Base-by-base conservation (phyloP, 1,139 yeast species). In the Saccharomyces hybrid region DNA sequence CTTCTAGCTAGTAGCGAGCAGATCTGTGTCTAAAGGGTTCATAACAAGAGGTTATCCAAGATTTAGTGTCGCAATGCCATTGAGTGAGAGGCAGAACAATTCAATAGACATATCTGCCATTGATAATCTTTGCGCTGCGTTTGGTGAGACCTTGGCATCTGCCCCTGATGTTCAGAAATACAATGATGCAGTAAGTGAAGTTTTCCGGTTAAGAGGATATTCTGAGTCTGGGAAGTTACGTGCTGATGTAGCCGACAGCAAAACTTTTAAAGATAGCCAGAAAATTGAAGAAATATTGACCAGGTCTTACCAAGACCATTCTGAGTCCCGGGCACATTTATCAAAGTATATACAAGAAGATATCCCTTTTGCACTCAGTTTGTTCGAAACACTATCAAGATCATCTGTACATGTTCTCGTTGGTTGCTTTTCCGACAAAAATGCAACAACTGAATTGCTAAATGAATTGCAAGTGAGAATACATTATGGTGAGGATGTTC, bases 261-360 rank as follows among this genome's bases (percentile, higher is more conserved):
- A 38, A 16, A 14, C 5, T 8, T 16, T 38, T 8, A 38, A 14
- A 16, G 42, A 38, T 16, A 11, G 5, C 25, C 23, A 16, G 11
- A 51, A 59, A 34, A 51, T 60, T 6, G 70, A 64, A 51, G 57
- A 57, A 31, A 55, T 65, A 2, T n/a, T 67, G 4, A 56, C 54
- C 2, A 58, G 69, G 50, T 58, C 69, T 1, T 64, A 61, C 46
- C 66, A 65, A 38, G 69, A 65, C 41, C 68, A 67, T 54, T 53
- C 54, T 13, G 63, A 58, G 27, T 60, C 68, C 3, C 57, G 64
- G 16, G 48, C 52, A 5, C 51, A 61, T 52, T 48, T 67, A 42
- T 48, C 53, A 8, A 46, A 50, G 9, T 44, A 55, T n/a, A 57
- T 66, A 6, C 53, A 52, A 5, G 31, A 52, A 9, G 55, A 63